phyloP scores from a whole-genome alignment of 768 basidiomycete species.

The Termitomyces sp. region DNA sequence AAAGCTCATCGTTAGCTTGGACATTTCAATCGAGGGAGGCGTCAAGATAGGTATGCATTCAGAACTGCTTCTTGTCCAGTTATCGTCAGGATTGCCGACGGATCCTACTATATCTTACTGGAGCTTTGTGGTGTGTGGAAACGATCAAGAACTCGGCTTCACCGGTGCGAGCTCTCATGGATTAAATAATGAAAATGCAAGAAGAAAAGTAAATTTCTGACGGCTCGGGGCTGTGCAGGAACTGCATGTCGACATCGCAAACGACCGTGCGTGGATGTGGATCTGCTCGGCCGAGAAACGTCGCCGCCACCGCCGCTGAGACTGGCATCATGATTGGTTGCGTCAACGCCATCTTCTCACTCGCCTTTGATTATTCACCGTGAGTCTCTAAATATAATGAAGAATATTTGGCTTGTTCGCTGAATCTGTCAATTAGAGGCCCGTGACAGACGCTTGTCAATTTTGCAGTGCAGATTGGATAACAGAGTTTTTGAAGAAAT shows the following conservation, averaged over 20 bases:
- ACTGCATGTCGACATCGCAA: not conserved
- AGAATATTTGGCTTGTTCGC: too few relatives aligned
- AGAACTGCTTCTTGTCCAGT: not conserved
- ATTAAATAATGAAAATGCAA: not conserved
- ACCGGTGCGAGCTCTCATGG: not conserved
- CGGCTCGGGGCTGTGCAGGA: not conserved
- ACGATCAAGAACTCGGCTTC: not conserved
- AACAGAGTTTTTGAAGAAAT: too few relatives aligned
- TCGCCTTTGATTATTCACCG: not conserved
- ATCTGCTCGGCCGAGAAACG: not conserved
- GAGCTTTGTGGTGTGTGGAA: too few relatives aligned
- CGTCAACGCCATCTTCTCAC: not conserved
- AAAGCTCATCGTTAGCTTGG: not conserved
- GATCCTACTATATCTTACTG: too few relatives aligned
- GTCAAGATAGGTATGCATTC: not conserved
- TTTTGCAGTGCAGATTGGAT: too few relatives aligned
- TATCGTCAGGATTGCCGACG: not conserved
- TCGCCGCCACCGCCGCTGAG: not conserved
- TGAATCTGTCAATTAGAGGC: too few relatives aligned
- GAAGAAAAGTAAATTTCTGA: not conserved
- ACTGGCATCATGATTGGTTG: not conserved
- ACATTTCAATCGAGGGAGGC: too few relatives aligned
- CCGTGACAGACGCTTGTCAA: too few relatives aligned
- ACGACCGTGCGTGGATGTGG: too few relatives aligned
- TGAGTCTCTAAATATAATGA: not conserved